phyloP scores from a whole-genome alignment of 2,329 filamentous ascomycete genomes.

The Aspergillus puulaauensis region DNA sequence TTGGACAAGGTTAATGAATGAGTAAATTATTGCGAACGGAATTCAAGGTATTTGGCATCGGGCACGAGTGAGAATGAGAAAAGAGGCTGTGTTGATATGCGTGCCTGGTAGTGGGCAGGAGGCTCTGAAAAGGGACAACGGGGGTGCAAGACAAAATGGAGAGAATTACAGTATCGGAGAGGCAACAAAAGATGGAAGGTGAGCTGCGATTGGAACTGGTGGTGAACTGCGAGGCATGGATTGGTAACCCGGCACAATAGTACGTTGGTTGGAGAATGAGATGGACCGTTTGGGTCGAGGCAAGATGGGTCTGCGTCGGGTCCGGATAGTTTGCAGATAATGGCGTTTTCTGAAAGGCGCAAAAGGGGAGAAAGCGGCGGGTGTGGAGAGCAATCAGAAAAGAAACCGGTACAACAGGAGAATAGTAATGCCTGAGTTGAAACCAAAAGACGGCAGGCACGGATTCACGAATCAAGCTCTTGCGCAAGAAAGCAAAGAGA shows the following conservation, averaged over 20 bases:
- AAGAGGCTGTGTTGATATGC: conserved; percentile 5
- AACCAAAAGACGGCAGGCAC: neutral
- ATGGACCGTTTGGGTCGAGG: conserved; percentile 9
- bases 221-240: conserved; percentile 13
- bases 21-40: conserved; percentile 1
- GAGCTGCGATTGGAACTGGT: conserved; percentile 2
- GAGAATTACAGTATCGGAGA: conserved; percentile 5
- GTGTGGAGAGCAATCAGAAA: neutral
- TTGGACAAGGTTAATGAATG: conserved; percentile 13
- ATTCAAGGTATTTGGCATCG: conserved; percentile 6
- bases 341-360: neutral
- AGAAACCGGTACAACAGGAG: conserved; percentile 1
- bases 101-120: conserved; percentile 8
- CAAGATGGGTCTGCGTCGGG: neutral
- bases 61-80: conserved; percentile 2
- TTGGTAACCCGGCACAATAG: conserved; percentile 11
- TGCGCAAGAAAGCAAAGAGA: neutral
- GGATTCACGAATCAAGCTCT: conserved; percentile 5
- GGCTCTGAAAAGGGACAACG: neutral
- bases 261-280: neutral
- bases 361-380: neutral
- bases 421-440: neutral
- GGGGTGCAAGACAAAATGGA: neutral
- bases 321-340: conserved; percentile 8
- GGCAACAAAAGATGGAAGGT: conserved; percentile 2